Conservation (phyloP, 441 rosid genomes). For the Populus trichocarpa region DNA sequence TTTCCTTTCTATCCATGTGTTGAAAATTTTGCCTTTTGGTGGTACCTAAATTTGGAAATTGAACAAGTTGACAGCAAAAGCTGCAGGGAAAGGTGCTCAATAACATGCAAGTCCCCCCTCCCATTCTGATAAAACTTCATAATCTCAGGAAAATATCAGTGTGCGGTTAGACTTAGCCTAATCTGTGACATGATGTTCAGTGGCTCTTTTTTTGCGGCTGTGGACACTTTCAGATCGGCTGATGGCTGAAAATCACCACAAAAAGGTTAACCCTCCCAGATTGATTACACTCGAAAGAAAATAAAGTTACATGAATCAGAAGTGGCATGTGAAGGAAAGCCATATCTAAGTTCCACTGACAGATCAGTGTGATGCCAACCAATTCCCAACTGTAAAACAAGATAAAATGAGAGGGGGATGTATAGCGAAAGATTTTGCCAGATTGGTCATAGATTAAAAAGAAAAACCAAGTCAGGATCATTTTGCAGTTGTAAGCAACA, state of each 20-base stretch:
- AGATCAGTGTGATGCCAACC: not conserved
- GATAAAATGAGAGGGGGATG: not conserved
- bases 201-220: too few species aligned
- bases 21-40: not conserved
- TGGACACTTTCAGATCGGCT: not conserved
- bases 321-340: not conserved
- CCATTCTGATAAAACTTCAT: not conserved
- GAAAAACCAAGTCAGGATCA: not conserved
- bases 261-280: not conserved
- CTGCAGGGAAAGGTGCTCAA: not conserved
- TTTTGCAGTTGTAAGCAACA: not conserved
- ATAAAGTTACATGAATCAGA: not conserved
- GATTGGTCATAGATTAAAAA: not conserved
- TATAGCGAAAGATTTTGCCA: not conserved
- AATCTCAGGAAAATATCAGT: too few species aligned
- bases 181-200: too few species aligned
- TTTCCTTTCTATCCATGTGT: not conserved
- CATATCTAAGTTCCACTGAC: too few species aligned
- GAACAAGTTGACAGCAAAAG: not conserved
- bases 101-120: not conserved
- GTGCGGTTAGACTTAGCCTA: too few species aligned
- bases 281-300: not conserved
- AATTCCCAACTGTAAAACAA: not conserved
- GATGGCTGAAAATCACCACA: not conserved
- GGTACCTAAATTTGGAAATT: not conserved